Percentiles rank a stretch among this genome's conserved stretches.
Evolutionary conservation across 2,329 filamentous ascomycete species (phyloP).

Genomic region (Fusarium udum): DNA sequence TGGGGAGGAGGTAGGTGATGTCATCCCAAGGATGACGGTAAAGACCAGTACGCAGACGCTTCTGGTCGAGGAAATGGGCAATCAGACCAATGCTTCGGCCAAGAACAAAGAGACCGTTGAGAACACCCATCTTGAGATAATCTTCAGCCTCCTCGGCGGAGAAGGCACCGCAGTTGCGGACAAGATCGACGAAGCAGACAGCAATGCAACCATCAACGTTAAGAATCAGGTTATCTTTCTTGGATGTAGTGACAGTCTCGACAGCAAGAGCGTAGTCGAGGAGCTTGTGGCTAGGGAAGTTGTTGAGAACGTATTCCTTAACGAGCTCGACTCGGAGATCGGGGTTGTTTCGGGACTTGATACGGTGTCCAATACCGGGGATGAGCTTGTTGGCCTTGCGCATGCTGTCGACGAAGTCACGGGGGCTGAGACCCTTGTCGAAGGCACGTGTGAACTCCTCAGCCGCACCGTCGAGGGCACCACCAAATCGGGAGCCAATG

Average conservation of each 20-base stretch:
- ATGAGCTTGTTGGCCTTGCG: slow-evolving; percentile 99
- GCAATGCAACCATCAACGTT: slow-evolving; percentile 99
- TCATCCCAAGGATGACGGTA: slow-evolving; percentile 99
- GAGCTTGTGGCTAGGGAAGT: slow-evolving; percentile 97
- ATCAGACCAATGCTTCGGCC: slow-evolving; percentile 98
- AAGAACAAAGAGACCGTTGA: slow-evolving; percentile 99
- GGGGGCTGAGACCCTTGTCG: slow-evolving; percentile 96
- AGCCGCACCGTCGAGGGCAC: slow-evolving; percentile 95
- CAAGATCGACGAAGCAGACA: slow-evolving; percentile 97
- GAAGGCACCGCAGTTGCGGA: slow-evolving; percentile 98
- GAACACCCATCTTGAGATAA: slow-evolving; percentile 98
- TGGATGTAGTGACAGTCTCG: slow-evolving; percentile 97
- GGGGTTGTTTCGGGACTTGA: slow-evolving; percentile 99
- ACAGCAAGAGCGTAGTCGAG: slow-evolving; percentile 98
- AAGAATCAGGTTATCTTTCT: slow-evolving; percentile 99
- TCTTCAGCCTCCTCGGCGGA: slow-evolving; percentile 96
- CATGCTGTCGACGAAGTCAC: slow-evolving; percentile 99
- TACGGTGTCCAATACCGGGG: slow-evolving; percentile 97
- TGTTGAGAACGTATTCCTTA: slow-evolving; percentile 97
- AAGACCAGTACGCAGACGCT: slow-evolving; percentile 96
- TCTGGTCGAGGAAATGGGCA: slow-evolving; percentile 99
- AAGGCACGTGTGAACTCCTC: slow-evolving; percentile 99
- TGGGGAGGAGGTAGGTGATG: slow-evolving; percentile 93
- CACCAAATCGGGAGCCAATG: slow-evolving; percentile 97
- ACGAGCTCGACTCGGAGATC: slow-evolving; percentile 99